These are phyloP conservation scores for Agastache rugosa DNA, from an alignment of 257 asterid genomes.

Conservation along the genomic window DNA sequence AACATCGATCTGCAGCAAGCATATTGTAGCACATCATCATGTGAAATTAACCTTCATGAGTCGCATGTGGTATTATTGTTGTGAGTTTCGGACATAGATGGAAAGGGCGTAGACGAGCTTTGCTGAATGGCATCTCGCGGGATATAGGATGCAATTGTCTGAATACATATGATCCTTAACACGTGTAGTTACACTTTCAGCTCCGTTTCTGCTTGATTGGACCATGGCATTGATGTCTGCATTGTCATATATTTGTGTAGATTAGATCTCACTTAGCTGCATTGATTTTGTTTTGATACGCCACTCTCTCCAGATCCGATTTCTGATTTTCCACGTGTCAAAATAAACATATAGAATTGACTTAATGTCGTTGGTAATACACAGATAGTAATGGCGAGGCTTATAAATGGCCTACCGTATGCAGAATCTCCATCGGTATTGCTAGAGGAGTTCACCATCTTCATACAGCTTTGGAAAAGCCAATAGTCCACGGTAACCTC, in stretches of 20 bases:
- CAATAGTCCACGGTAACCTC: constrained; percentile 84
- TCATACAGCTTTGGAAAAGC: constrained; percentile 58
- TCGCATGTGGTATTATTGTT: not conserved
- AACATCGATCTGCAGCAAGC: constrained; percentile 10
- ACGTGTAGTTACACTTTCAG: constrained; percentile 11
- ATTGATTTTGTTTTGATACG: constrained; percentile 1
- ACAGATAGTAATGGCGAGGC: constrained; percentile 71
- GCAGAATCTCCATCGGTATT: constrained; percentile 69
- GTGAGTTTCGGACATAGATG: constrained; percentile 28
- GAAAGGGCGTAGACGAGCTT: constrained; percentile 3
- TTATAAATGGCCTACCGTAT: constrained; percentile 71
- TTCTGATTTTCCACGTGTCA: constrained; percentile 10
- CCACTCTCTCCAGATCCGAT: not conserved
- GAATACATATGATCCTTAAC: constrained; percentile 18
- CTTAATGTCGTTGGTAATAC: constrained; percentile 19
- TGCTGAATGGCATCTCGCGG: constrained; percentile 34
- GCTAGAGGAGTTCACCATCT: constrained; percentile 73
- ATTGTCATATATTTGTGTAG: not conserved
- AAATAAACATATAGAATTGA: constrained; percentile 6
- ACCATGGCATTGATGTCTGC: constrained; percentile 23
- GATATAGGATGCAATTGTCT: constrained; percentile 28
- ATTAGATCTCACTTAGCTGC: not conserved
- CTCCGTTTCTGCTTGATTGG: constrained; percentile 16
- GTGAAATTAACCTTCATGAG: not conserved
- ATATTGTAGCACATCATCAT: constrained; percentile 20